Base-by-base conservation (phyloP, 345 rosid species). In the Citrus mangshanensis region DNA sequence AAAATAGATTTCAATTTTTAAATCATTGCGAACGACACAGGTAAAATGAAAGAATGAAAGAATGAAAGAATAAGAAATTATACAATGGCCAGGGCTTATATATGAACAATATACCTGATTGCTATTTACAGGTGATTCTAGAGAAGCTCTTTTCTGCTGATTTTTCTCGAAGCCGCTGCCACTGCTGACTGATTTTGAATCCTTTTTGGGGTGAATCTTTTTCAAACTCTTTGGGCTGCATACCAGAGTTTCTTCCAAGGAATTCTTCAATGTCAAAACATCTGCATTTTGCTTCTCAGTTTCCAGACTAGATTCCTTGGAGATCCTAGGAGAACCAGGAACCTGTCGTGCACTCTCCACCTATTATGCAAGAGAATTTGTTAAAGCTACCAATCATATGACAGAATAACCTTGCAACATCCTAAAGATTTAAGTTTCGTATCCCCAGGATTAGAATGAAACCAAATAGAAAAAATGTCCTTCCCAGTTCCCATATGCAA, bases 301-400 rank as follows among this genome's bases (percentile, higher is more conserved):
- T 77, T 85, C 91, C 55, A 72, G 40, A 74, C 66, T 87, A 62
- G 89, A 78, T 72, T 88, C 88, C 28, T 79, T 69, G 58, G 84
- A 66, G 68, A 68, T 49, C 54, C 37, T 72, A 79, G 87, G 81
- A 73, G 83, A 88, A 75, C 59, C 68, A 40, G 75, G 81, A 76
- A 83, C 74, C 27, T 73, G 84, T 74, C 79, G 82, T 70, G 60
- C 77, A 49, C 80, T 79, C 76, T 85, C 94, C 35, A 75, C 84
- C 95, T 92, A 87, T 66, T 18, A 38, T 37, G 77, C 22, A 18
- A 66, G 77, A 73, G 37, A 46, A 77, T 63, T 38, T 19, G 28
- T 78, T 22, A 75, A 30, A 46, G 12, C 37, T 12, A 3, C 6
- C 46, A 65, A 70, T 19, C 2, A 14, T 3, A 4, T 46, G 51